Evolutionary conservation across 441 rosid genomes (phyloP).

Genomic region (Pelargonium australe): DNA sequence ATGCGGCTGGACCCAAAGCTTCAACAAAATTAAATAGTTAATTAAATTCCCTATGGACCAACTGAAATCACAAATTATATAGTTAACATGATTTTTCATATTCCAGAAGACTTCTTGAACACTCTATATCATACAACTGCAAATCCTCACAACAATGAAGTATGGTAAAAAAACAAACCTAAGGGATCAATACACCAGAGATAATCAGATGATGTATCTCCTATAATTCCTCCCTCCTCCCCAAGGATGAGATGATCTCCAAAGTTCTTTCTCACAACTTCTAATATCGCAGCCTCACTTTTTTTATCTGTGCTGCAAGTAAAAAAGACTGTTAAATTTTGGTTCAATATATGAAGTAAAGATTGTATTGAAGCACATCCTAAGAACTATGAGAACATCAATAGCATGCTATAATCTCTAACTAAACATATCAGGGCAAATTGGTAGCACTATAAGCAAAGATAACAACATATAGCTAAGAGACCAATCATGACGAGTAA

Average conservation of each 20-base stretch:
- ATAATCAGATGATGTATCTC: conserved; percentile 75
- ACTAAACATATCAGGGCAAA: neutral
- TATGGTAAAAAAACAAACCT: conserved; percentile 43
- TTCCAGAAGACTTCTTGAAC: conserved; percentile 9
- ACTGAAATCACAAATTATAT: neutral
- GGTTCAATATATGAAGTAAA: neutral
- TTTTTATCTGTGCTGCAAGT: conserved; percentile 77
- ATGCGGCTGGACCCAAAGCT: too few relatives aligned
- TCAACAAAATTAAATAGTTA: too few relatives aligned
- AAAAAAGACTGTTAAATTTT: conserved; percentile 18
- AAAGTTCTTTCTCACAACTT: conserved; percentile 64
- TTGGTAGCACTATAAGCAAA: conserved; percentile 1
- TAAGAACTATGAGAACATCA: neutral
- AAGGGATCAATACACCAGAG: conserved; percentile 97
- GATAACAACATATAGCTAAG: neutral
- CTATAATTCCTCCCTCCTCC: conserved; percentile 89
- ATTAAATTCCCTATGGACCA: neutral
- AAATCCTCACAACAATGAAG: neutral
- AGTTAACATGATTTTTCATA: neutral
- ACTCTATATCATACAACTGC: neutral
- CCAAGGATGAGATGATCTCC: conserved; percentile 89
- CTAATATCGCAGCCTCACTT: conserved; percentile 84
- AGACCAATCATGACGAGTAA: too few relatives aligned
- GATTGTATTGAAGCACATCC: neutral
- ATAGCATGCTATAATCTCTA: neutral